Conservation (phyloP, 306 rosid species). For the Urtica urens region DNA sequence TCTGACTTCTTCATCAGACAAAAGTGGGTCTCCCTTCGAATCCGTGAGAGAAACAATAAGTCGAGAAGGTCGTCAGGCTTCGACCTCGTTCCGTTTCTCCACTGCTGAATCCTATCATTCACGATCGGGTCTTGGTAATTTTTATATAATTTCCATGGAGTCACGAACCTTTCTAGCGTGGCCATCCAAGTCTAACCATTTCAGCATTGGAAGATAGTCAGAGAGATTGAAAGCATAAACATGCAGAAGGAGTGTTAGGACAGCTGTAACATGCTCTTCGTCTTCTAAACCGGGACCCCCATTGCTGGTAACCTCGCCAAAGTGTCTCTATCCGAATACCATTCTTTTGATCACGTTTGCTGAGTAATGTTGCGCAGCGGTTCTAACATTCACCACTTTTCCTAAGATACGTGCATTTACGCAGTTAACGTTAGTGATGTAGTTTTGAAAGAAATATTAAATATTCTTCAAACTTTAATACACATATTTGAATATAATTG, state of each 20-base stretch:
- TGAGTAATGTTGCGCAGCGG: conserved; percentile 16
- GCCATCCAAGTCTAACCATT: conserved; percentile 23
- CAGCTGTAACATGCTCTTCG: conserved; percentile 17
- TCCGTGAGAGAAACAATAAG: conserved; percentile 26
- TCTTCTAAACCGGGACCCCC: conserved; percentile 35
- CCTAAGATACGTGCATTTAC: not conserved
- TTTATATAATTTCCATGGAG: conserved; percentile 4
- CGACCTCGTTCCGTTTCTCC: conserved; percentile 24
- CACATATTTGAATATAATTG: too few species aligned
- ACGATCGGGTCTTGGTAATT: conserved; percentile 27
- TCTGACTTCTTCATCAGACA: conserved; percentile 28
- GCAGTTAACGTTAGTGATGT: too few species aligned
- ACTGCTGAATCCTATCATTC: conserved; percentile 16
- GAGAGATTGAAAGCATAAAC: conserved; percentile 18
- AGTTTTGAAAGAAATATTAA: too few species aligned
- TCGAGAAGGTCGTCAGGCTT: conserved; percentile 30
- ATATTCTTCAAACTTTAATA: too few species aligned
- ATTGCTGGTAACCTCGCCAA: conserved; percentile 19
- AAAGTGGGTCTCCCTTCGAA: conserved; percentile 5
- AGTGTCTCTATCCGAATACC: conserved; percentile 24
- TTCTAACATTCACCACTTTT: conserved; percentile 18
- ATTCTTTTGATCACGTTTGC: conserved; percentile 20
- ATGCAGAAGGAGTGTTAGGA: conserved; percentile 14
- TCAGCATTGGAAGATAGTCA: conserved; percentile 30
- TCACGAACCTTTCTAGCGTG: conserved; percentile 9